phyloP scores from a whole-genome alignment of 176 grass and related monocot genomes.

The Secale cereale region DNA sequence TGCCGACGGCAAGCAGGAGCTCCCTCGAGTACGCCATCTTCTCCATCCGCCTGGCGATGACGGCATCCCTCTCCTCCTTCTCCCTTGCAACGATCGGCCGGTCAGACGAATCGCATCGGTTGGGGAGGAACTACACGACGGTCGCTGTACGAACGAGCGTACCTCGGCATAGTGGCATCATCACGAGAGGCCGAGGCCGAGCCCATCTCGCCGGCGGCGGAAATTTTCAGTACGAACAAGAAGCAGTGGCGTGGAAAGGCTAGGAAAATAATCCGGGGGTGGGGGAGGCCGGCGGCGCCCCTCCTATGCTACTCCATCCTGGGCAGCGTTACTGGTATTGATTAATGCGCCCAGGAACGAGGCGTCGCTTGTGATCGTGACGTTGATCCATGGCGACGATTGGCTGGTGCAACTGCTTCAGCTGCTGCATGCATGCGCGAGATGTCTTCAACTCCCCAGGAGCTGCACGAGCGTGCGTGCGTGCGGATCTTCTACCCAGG shows the following conservation, averaged over 20 bases:
- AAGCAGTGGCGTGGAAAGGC: too few relatives aligned
- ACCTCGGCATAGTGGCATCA: neutral
- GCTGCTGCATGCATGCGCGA: neutral
- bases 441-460: neutral
- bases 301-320: neutral
- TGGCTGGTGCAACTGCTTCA: too few relatives aligned
- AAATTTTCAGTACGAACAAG: too few relatives aligned
- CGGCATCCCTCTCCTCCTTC: neutral
- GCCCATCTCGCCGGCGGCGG: neutral
- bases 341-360: neutral
- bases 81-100: neutral
- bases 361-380: neutral
- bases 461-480: too few relatives aligned
- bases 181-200: neutral
- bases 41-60: too few relatives aligned
- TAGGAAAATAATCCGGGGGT: too few relatives aligned
- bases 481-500: neutral
- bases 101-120: neutral
- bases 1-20: neutral
- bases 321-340: neutral
- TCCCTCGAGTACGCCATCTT: neutral
- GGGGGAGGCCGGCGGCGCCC: too few relatives aligned
- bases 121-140: neutral
- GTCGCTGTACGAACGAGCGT: neutral
- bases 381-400: neutral